Evolutionary conservation across 2,329 filamentous ascomycete species (phyloP), one percentile per base, ranked within the genome.

Genomic region (Elsinoe fawcettii): DNA sequence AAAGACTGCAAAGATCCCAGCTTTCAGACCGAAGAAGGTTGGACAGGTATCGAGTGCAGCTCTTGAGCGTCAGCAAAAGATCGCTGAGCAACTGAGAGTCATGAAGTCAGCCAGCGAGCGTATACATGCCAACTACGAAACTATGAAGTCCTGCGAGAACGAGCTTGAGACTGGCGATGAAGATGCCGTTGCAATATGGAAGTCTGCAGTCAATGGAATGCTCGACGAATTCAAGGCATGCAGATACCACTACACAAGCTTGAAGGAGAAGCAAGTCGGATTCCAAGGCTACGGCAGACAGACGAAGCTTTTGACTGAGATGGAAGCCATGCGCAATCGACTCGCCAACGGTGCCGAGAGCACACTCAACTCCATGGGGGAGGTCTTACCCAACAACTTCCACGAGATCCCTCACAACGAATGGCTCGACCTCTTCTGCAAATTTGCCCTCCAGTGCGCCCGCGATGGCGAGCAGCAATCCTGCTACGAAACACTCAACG

Each of bases 381-480:
- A 63, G 27, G 39, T 30, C 8, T 58, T 60, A 36, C 80, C 80
- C 2, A 70, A 71, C 47, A 76, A 79, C 59, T 91, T 90, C 66
- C 85, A 89, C 63, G 87, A 87, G 6, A 88, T 97, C 47, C 76
- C 84, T 0, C 96, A 97, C 66, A 78, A 85, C 58, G 80, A 84
- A 47, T 99, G 93, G 93, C 80, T 96, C 2, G 88, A 95, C 63
- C 79, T 96, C 0, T 96, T 99, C 67, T 80, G 95, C 34, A 88
- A 93, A 66, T 95, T 95, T 67, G 87, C 90, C 2, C 78, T 96
- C 49, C 78, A 85, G 4, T 79, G 93, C 30, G 87, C 90, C 6
- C 80, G 83, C 41, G 74, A 78, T 18, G 84, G 84, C 32, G 82
- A 86, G 49, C 76, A 80, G 12, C 79, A 85, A 41, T 85, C 89